Percentiles rank a stretch among this genome's conserved stretches.
phyloP scores from a whole-genome alignment of 352 stramenopile species.

The Phytophthora palmivora region DNA sequence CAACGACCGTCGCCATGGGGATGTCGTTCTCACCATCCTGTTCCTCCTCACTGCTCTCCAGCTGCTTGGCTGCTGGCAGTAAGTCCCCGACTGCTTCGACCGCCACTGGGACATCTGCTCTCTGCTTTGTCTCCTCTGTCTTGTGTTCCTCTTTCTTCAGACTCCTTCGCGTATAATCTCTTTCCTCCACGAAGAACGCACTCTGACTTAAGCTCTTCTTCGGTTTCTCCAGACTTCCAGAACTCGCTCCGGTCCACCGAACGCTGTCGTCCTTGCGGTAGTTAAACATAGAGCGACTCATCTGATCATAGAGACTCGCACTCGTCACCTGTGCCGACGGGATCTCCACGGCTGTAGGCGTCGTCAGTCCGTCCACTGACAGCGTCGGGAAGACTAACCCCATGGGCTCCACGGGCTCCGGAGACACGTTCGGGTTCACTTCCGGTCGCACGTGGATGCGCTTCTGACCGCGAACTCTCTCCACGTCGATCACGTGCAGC shows the following conservation, averaged over 20 bases:
- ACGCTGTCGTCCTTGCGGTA: slow-evolving; percentile 51
- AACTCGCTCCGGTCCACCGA: slow-evolving; percentile 16
- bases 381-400: slow-evolving; percentile 79
- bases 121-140: slow-evolving; percentile 3
- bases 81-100: slow-evolving; percentile 27
- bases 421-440: slow-evolving; percentile 86
- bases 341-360: slow-evolving; percentile 45
- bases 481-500: slow-evolving; percentile 78
- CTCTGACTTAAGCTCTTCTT: slow-evolving; percentile 51
- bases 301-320: slow-evolving; percentile 46
- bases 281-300: slow-evolving; percentile 74
- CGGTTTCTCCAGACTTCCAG: slow-evolving; percentile 16
- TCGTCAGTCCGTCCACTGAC: slow-evolving; percentile 53
- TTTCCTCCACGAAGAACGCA: slow-evolving; percentile 54
- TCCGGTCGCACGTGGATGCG: slow-evolving; percentile 78
- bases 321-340: slow-evolving; percentile 31
- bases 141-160: slow-evolving; percentile 13
- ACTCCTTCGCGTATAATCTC: slow-evolving; percentile 51
- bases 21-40: slow-evolving; percentile 43
- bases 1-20: slow-evolving; percentile 66
- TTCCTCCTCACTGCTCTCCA: slow-evolving; percentile 27
- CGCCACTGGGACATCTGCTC: slow-evolving; percentile 20
- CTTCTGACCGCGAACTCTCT: slow-evolving; percentile 55
- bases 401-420: slow-evolving; percentile 70
- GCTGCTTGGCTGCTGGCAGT: slow-evolving; percentile 37